Evolutionary conservation across 192 early-diverging fungal species (phyloP), one percentile per base, ranked within the genome.

Genomic region (Linnemannia zychae): DNA sequence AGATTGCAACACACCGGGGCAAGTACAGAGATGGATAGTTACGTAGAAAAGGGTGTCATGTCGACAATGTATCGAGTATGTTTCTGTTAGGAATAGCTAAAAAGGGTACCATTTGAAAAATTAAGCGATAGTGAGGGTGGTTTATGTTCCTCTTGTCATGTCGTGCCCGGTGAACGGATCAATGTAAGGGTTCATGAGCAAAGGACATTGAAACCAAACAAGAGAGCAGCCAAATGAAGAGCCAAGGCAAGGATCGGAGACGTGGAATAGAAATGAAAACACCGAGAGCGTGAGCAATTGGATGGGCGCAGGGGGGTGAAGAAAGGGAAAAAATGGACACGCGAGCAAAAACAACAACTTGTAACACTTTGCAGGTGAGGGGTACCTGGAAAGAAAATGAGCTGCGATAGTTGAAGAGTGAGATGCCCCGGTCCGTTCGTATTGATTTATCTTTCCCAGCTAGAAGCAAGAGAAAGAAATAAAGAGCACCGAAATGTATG

Each of bases 371-470:
- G 52, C 17, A 18, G 20, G 53, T n/a, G 6, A 24, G n/a, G 6
- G n/a, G 7, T 22, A 60, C 57, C 57, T 31, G 57, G 24, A 31
- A 33, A 31, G 57, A 63, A 63, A 3, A 12, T 63, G 57, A 63
- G 57, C 57, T 31, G 57, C 24, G 57, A 31, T n/a, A 63, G 28
- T 15, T 4, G 17, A 15, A 33, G 28, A 63, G 28, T n/a, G 57
- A 3, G 11, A 63, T 63, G 57, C 57, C 57, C 57, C 57, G 57
- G 57, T 63, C 57, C 57, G 57, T 63, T 63, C 57, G 31, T 63
- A 24, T 63, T 28, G 31, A 31, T 63, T 63, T n/a, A 0, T 57
- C 24, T 31, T 63, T 63, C 28, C 24, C 57, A 63, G 57, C 28
- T 24, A 63, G n/a, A n/a, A n/a, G 28, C 11, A 4, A 63, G 22